Evolutionary conservation across 2,329 filamentous ascomycete genomes (phyloP).

Genomic region (Cordyceps militaris): DNA sequence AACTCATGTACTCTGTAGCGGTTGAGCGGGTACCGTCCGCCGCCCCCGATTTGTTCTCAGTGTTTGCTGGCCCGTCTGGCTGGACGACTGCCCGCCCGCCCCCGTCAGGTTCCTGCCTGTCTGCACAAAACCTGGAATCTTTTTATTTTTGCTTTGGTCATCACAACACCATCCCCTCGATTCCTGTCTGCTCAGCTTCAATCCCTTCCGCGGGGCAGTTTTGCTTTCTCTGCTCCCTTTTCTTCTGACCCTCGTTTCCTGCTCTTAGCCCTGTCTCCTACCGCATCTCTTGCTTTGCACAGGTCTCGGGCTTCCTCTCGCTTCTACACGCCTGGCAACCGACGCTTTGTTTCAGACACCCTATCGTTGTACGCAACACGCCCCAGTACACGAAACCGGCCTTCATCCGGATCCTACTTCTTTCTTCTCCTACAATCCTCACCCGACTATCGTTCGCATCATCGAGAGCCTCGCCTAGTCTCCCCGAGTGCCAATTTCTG

Average conservation of each 20-base stretch:
- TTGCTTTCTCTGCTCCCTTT: constrained; percentile 8
- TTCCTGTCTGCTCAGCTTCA: constrained; percentile 3
- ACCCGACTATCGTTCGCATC: background rate
- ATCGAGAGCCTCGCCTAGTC: background rate
- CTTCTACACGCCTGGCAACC: constrained; percentile 1
- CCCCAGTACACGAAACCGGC: constrained; percentile 1
- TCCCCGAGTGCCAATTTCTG: constrained; percentile 21
- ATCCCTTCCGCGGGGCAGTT: constrained; percentile 7
- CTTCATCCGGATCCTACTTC: background rate
- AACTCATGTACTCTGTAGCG: background rate
- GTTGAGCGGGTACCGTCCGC: background rate
- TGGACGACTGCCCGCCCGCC: background rate
- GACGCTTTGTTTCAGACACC: constrained; percentile 8
- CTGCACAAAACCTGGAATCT: constrained; percentile 6
- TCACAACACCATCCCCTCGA: background rate
- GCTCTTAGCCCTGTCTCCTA: background rate
- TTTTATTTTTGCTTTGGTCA: constrained; percentile 8
- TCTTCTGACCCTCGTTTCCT: constrained; percentile 6
- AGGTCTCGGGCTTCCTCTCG: background rate
- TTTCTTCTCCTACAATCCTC: background rate
- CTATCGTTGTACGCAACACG: constrained; percentile 4
- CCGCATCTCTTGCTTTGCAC: constrained; percentile 2
- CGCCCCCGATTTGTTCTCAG: background rate
- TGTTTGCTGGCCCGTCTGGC: background rate
- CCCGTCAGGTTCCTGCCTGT: background rate